Evolutionary conservation across 75 land plant species (phyloP).

Genomic region (Adiantum capillusveneris): DNA sequence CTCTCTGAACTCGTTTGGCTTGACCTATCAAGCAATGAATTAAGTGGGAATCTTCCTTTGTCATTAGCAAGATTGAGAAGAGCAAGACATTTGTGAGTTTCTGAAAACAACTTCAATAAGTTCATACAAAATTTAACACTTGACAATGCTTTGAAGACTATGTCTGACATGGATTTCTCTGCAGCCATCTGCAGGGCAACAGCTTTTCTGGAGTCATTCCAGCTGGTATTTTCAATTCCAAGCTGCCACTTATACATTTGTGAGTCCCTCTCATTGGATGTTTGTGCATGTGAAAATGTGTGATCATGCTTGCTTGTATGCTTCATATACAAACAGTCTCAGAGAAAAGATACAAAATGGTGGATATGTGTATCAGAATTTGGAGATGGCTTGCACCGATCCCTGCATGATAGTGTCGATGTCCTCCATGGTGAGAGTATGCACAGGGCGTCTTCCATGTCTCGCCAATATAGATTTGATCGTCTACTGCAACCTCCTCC

Average conservation of each 20-base stretch:
- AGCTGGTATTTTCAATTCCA: not conserved
- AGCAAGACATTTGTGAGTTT: conserved; percentile 32
- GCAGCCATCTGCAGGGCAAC: conserved; percentile 17
- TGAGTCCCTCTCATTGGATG: conserved; percentile 3
- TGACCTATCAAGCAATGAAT: conserved; percentile 50
- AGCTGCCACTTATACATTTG: conserved; percentile 9
- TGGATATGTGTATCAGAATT: too few relatives aligned
- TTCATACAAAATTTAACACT: not conserved
- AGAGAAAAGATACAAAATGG: too few relatives aligned
- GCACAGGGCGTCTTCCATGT: too few relatives aligned
- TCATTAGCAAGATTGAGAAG: conserved; percentile 24
- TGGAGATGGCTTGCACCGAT: too few relatives aligned
- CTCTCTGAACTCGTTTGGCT: conserved; percentile 42
- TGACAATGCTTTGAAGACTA: not conserved
- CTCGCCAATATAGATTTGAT: too few relatives aligned
- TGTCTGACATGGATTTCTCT: not conserved
- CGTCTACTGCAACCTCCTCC: too few relatives aligned
- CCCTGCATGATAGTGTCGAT: too few relatives aligned
- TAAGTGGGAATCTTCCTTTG: conserved; percentile 41
- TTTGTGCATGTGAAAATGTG: not conserved
- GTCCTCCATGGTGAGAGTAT: too few relatives aligned
- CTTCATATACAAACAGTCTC: too few relatives aligned
- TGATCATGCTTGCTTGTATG: too few relatives aligned
- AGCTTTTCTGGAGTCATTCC: conserved; percentile 3
- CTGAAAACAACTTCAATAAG: not conserved